phyloP scores from a whole-genome alignment of 1,284 basidiomycete genomes.

The Pholiota adiposa region DNA sequence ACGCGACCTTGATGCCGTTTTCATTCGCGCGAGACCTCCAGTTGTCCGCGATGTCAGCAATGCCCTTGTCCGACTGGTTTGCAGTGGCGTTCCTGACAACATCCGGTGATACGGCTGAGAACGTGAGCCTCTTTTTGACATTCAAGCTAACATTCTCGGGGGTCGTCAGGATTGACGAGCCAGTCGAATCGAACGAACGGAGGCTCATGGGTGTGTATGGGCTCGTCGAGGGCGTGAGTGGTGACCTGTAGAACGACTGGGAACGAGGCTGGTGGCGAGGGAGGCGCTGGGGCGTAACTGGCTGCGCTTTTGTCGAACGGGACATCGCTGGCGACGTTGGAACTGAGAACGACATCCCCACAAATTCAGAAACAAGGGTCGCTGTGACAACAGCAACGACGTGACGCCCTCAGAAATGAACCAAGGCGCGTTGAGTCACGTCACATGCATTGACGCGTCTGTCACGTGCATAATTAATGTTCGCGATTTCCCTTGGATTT shows the following conservation, averaged over 20 bases:
- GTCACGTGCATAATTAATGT: too few species aligned
- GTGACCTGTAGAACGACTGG: constrained; percentile 41
- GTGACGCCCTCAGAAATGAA: constrained; percentile 24
- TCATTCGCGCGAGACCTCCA: constrained; percentile 75
- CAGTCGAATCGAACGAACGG: constrained; percentile 55
- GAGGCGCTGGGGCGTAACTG: constrained; percentile 44
- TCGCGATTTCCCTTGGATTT: too few species aligned
- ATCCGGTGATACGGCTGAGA: constrained; percentile 37
- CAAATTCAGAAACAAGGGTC: constrained; percentile 25
- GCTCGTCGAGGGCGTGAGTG: constrained; percentile 42
- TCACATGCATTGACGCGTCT: constrained; percentile 20
- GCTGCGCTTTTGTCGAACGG: constrained; percentile 40
- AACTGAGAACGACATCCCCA: constrained; percentile 40
- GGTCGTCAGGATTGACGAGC: constrained; percentile 58
- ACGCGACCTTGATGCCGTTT: constrained; percentile 69
- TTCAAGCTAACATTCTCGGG: constrained; percentile 42
- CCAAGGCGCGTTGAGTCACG: constrained; percentile 28
- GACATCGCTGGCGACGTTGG: constrained; percentile 46
- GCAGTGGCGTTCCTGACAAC: constrained; percentile 31
- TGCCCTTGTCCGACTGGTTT: constrained; percentile 42
- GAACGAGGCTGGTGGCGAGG: constrained; percentile 38
- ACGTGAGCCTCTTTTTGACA: constrained; percentile 43
- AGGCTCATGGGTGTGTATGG: constrained; percentile 72
- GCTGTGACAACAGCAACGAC: constrained; percentile 23
- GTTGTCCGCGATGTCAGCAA: constrained; percentile 66